phyloP scores from a whole-genome alignment of 495 filamentous ascomycete genomes.

The Ramalina intermedia region DNA sequence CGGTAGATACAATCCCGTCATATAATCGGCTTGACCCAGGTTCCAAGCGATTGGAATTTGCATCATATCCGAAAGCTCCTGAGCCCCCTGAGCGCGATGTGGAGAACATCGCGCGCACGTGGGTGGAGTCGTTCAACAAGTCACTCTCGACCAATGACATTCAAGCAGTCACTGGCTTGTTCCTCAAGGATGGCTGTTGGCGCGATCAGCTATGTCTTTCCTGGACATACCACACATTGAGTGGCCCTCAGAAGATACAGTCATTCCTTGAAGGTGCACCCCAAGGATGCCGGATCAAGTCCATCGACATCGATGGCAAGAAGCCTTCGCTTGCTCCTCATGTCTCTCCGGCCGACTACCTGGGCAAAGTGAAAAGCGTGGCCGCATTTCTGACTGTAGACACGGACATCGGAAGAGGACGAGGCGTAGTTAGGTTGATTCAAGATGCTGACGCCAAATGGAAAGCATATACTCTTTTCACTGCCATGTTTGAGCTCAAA shows the following conservation, averaged over 20 bases:
- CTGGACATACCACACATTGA: conserved; percentile 40
- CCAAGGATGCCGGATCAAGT: conserved; percentile 23
- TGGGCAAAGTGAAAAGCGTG: conserved; percentile 27
- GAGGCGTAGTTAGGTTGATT: conserved; percentile 41
- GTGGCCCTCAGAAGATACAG: conserved; percentile 36
- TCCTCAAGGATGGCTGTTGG: conserved; percentile 38
- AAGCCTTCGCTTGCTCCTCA: conserved; percentile 31
- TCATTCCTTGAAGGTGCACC: conserved; percentile 27
- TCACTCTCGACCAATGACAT: conserved; percentile 25
- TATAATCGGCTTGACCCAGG: conserved; percentile 44
- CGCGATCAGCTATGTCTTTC: conserved; percentile 40
- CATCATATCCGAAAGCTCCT: conserved; percentile 6
- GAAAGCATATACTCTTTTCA: conserved; percentile 55
- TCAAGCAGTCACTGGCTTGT: conserved; percentile 22
- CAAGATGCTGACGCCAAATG: conserved; percentile 35
- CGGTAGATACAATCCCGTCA: conserved; percentile 22
- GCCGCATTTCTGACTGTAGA: conserved; percentile 28
- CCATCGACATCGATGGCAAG: conserved; percentile 36
- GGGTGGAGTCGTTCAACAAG: conserved; percentile 35
- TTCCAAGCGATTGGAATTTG: conserved; percentile 36
- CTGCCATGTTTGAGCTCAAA: conserved; percentile 37
- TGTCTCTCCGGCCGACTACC: conserved; percentile 24
- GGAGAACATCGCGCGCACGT: conserved; percentile 25
- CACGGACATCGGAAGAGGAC: conserved; percentile 38
- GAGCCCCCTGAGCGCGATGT: conserved; percentile 26